phyloP scores from a whole-genome alignment of 2,329 filamentous ascomycete species.

The Aspergillus sp. region DNA sequence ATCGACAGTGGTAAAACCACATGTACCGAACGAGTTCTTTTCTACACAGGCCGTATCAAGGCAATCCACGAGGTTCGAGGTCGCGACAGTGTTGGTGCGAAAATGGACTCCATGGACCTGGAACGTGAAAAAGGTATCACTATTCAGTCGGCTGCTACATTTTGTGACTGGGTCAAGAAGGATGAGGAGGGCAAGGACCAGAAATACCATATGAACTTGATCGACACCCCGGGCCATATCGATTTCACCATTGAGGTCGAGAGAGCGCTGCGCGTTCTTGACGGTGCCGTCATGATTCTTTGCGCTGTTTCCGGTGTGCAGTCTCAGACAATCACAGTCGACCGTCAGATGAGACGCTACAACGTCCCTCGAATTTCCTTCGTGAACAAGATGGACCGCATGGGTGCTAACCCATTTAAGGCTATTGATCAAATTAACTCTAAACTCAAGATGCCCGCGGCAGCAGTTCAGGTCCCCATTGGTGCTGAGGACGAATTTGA shows the following conservation, averaged over 20 bases:
- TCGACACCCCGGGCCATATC: constrained; percentile 97
- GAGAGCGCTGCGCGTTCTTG: constrained; percentile 87
- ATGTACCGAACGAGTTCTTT: constrained; percentile 91
- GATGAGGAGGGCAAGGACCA: constrained; percentile 75
- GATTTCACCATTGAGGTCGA: constrained; percentile 99
- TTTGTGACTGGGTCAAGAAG: constrained; percentile 93
- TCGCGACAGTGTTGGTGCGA: constrained; percentile 91
- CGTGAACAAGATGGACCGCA: constrained; percentile 99
- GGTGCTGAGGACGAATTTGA: constrained; percentile 87
- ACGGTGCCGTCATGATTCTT: constrained; percentile 97
- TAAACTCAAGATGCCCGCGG: constrained; percentile 90
- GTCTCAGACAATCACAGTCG: constrained; percentile 96
- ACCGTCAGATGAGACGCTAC: constrained; percentile 98
- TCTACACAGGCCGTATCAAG: constrained; percentile 96
- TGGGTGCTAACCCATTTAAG: constrained; percentile 98
- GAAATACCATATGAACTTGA: constrained; percentile 96
- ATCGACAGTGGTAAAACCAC: constrained; percentile 99
- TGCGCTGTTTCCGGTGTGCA: constrained; percentile 97
- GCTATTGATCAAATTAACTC: constrained; percentile 96
- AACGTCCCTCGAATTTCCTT: constrained; percentile 94
- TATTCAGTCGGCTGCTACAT: constrained; percentile 96
- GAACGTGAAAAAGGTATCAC: constrained; percentile 99
- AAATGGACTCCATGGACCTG: constrained; percentile 99
- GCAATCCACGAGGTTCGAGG: constrained; percentile 90
- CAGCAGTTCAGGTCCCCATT: constrained; percentile 92